Evolutionary conservation across 2,329 filamentous ascomycete species (phyloP), one percentile per base, ranked within the genome.

Genomic region (Ceratocystis eucalypticola): DNA sequence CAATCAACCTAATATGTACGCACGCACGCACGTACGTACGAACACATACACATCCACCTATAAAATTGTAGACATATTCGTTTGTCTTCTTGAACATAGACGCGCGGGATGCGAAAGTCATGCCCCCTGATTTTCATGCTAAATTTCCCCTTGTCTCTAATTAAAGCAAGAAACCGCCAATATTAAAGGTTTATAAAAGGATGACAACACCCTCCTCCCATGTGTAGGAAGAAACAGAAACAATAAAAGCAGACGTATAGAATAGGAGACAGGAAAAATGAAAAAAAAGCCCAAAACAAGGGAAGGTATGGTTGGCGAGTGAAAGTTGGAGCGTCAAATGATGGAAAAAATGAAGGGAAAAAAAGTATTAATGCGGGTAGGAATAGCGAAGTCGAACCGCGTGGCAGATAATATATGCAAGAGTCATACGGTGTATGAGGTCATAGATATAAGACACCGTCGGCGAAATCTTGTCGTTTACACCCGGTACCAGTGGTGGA

Each of bases 151-250:
- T 25, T 20, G 48, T 20, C 53, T 57, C 28, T 28, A 5, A 15
- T 33, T 7, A n/a, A 57, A 63, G 25, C 61, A 41, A 15, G 44
- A n/a, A 48, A n/a, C 20, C 61, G 61, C 61, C 61, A 63, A 28
- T 63, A 63, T 63, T 63, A 63, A 63, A 63, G 44, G 45, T 48
- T 63, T 63, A 63, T 46, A 63, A 46, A 50, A 63, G 41, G 28
- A 57, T 15, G 8, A 63, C 45, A 30, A 41, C 30, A 46, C 41
- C 45, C 61, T 20, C 48, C 61, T 44, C 61, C 48, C 61, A 48
- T 22, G 44, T 57, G 22, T 25, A 25, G 62, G 37, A 55, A 33
- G 28, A 25, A 44, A 62, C 15, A 48, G 7, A 8, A 62, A 30
- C 12, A 45, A 62, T 15, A 62, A 62, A 4, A 62, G 28, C 25